Evolutionary conservation across 805 yeast genomes (phyloP).

Genomic region (Kodamaea hsintzibuensis): DNA sequence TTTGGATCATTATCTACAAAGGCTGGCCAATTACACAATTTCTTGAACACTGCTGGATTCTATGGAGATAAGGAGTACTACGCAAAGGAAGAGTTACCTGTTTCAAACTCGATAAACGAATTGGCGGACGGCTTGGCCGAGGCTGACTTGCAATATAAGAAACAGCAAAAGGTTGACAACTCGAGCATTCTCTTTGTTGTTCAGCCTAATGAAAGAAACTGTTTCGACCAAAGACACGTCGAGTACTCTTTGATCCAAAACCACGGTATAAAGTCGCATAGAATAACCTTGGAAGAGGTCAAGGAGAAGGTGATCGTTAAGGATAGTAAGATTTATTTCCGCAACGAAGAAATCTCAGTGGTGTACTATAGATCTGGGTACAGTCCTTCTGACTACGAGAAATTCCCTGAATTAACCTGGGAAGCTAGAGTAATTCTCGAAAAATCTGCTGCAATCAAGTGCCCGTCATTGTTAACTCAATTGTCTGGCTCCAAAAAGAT

Average conservation of each 20-base stretch:
- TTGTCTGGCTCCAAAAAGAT: slow-evolving; percentile 91
- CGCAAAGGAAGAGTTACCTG: slow-evolving; percentile 54
- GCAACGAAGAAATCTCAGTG: slow-evolving; percentile 73
- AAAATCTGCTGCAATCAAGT: slow-evolving; percentile 76
- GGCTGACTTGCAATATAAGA: slow-evolving; percentile 61
- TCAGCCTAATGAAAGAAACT: slow-evolving; percentile 84
- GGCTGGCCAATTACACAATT: slow-evolving; percentile 74
- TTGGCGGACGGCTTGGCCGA: slow-evolving; percentile 70
- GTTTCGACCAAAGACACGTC: slow-evolving; percentile 85
- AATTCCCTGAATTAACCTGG: slow-evolving; percentile 65
- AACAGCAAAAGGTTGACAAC: slow-evolving; percentile 25
- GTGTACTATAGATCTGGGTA: slow-evolving; percentile 92
- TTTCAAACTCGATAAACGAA: slow-evolving; percentile 61
- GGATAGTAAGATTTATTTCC: slow-evolving; percentile 51
- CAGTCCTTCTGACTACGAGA: slow-evolving; percentile 74
- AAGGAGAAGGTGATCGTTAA: slow-evolving; percentile 42
- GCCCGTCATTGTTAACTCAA: slow-evolving; percentile 88
- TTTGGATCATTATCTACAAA: slow-evolving; percentile 88
- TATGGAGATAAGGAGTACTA: slow-evolving; percentile 48
- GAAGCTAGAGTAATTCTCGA: slow-evolving; percentile 72
- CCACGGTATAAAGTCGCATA: slow-evolving; percentile 58
- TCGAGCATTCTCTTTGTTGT: slow-evolving; percentile 73
- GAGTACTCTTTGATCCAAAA: slow-evolving; percentile 66
- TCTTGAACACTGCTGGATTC: slow-evolving; percentile 57
- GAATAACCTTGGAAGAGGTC: slow-evolving; percentile 69